Evolutionary conservation across 2,329 filamentous ascomycete species (phyloP).

Genomic region (Botryotinia globosa): DNA sequence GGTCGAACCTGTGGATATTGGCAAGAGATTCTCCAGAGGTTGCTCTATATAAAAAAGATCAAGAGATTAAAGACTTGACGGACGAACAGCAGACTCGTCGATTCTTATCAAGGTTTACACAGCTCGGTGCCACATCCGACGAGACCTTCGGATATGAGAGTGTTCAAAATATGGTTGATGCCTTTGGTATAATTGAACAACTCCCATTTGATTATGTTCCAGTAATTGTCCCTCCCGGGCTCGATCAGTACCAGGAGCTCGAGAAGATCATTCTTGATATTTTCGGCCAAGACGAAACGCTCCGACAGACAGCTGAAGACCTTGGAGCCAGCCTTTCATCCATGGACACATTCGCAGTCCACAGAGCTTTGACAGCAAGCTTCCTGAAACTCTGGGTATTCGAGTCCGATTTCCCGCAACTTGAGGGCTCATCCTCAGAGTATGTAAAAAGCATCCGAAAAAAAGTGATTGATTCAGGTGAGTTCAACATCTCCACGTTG

Average conservation of each 20-base stretch:
- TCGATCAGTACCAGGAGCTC: not conserved
- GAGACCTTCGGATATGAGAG: not conserved
- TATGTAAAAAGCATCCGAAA: constrained; percentile 11
- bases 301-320: not conserved
- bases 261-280: not conserved
- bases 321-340: not conserved
- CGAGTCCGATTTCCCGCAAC: constrained; percentile 20
- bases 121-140: not conserved
- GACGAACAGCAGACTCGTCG: not conserved
- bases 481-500: not conserved
- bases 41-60: not conserved
- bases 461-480: constrained; percentile 18
- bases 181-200: not conserved
- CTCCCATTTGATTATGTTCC: not conserved
- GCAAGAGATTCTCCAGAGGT: not conserved
- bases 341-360: not conserved
- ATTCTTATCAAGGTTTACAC: not conserved
- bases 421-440: constrained; percentile 12
- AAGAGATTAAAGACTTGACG: not conserved
- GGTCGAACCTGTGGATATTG: not conserved
- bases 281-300: not conserved
- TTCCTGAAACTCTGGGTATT: constrained; percentile 22
- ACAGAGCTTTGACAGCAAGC: constrained; percentile 11
- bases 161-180: not conserved
- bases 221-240: not conserved